Evolutionary conservation across 1,284 basidiomycete species (phyloP), one percentile per base, ranked within the genome.

Genomic region (Phaffia rhodozyma): DNA sequence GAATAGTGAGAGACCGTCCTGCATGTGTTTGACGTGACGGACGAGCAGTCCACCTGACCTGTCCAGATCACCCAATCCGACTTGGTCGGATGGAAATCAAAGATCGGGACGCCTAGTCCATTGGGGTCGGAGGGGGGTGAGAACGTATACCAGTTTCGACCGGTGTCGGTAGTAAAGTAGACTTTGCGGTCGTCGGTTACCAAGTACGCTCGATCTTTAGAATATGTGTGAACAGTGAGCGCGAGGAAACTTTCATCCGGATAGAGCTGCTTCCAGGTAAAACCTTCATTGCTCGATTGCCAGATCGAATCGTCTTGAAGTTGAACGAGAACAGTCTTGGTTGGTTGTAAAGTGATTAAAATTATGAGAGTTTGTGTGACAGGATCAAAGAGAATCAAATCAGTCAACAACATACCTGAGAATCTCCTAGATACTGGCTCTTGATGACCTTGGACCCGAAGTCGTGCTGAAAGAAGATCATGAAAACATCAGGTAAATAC

Each of bases 271-370:
- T 80, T 80, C 93, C 93, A 98, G 0, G 85, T 86, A 74, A 89
- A 92, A 0, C 94, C 94, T 74, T 98, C 93, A 73, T 93, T 97
- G 71, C 82, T 83, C 0, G 91, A 96, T 77, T 96, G 91, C 88
- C 89, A 97, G 62, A 97, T 80, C 0, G 82, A 81, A 66, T 84
- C 78, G 71, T 97, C 89, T 1, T 75, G 73, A 3, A 96, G 80
- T 32, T 90, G 86, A 38, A 90, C 84, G 27, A 98, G 82, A 60
- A 97, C 83, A 1, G 91, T 92, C 81, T 89, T 73, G 5, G 72
- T 77, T 51, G 70, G 66, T 18, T 72, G 68, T 62, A 77, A 74
- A 27, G 38, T 18, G 61, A 47, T 62, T 20, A 5, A 47, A 32
- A 62, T 47, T 30, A 9, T 50, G 43, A 66, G 23, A 32, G 43